These are phyloP conservation scores for Lasiodiplodia sp. DNA, from an alignment of 2,329 filamentous ascomycete genomes.

Conservation along the genomic window DNA sequence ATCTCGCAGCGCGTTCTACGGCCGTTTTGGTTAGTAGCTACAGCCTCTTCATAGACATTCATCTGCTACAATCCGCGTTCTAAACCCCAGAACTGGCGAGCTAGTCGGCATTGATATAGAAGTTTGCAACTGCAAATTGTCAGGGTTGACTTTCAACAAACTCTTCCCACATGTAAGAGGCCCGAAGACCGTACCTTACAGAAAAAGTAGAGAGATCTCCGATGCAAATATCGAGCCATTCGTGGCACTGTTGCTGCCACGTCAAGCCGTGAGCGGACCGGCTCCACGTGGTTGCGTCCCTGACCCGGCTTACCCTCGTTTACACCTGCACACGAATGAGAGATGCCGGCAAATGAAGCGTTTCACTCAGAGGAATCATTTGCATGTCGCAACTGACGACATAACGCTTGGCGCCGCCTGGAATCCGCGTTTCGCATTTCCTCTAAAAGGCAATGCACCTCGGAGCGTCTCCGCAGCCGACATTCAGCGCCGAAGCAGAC, in stretches of 20 bases:
- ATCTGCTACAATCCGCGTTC: neutral
- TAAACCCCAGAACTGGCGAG: neutral
- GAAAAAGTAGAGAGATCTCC: constrained; percentile 13
- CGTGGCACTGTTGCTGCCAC: constrained; percentile 12
- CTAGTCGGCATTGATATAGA: neutral
- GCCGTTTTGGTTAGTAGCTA: neutral
- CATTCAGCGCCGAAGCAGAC: neutral
- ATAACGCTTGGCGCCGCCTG: constrained; percentile 9
- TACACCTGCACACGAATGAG: neutral
- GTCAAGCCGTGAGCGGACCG: constrained; percentile 2
- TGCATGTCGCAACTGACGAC: neutral
- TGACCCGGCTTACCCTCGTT: neutral
- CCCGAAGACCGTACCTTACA: constrained; percentile 14
- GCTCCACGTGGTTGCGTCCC: constrained; percentile 17
- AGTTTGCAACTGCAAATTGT: neutral
- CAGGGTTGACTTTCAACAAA: neutral
- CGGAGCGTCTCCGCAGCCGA: neutral
- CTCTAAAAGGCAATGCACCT: neutral
- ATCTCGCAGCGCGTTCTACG: neutral
- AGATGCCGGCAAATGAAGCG: neutral
- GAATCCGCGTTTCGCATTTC: neutral
- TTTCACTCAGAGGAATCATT: neutral
- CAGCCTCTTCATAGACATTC: neutral
- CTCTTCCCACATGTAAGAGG: neutral
- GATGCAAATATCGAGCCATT: constrained; percentile 9